Evolutionary conservation across 2,329 filamentous ascomycete genomes (phyloP), one percentile per base, ranked within the genome.

Genomic region (Trichophyton schoenleinii): DNA sequence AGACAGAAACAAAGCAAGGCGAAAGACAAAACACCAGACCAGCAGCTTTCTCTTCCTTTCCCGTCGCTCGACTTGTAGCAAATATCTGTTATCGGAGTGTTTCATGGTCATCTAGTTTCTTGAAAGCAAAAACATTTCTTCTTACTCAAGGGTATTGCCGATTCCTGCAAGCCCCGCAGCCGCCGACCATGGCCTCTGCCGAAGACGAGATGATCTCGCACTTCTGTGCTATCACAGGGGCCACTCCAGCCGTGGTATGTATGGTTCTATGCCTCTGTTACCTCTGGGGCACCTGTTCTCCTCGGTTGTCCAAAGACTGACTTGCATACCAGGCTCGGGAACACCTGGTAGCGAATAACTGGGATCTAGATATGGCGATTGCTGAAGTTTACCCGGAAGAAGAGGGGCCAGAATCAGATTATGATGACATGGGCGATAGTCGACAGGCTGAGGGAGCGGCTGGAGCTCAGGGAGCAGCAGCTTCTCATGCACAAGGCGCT

Each of bases 291-390:
- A 20, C 8, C 22, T 28, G 46, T 52, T 15, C 6, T 48, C 3
- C 0, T 22, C 25, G 20, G 25, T 28, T 20, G 49, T 41, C 57
- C 38, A n/a, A 11, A 31, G 20, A 20, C 55, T 58, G 55, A 58
- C 36, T 7, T 58, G 53, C 22, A 28, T 58, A 4, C 20, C 64
- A 91, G 87, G 87, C 87, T 55, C 78, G 79, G 61, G 79, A 86
- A 63, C 87, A 87, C 66, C 83, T 92, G 6, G 77, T 79, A 22
- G 80, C 81, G 41, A 84, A 81, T 68, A 75, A 81, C 65, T 90
- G 87, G 86, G 81, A 90, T 68, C 74, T 89, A 49, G 78, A 81
- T 65, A 75, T 78, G 8, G 87, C 87, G 15, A 80, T 82, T 60
- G 79, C 82, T 34, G 80, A 83, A 58, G 88, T 80, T 75, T 89